Conservation (phyloP, 306 rosid genomes). For the Morella rubra region DNA sequence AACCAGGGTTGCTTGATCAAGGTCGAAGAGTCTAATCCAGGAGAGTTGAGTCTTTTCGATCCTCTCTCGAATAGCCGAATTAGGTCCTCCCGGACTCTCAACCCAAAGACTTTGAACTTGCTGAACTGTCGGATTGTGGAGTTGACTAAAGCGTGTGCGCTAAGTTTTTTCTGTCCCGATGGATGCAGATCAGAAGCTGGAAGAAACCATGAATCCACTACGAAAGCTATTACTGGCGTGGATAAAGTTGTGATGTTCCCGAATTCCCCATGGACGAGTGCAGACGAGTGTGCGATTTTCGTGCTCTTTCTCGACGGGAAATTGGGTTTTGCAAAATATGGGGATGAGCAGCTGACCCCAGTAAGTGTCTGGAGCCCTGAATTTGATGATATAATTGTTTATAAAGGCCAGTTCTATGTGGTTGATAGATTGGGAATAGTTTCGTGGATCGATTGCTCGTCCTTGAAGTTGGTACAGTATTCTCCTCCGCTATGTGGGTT, state of each 20-base stretch:
- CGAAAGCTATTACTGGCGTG: not conserved
- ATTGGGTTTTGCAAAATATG: conserved; percentile 11
- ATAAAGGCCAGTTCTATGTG: too few species aligned
- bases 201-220: too few species aligned
- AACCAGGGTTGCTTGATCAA: conserved; percentile 31
- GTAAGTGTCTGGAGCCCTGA: too few species aligned
- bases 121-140: conserved; percentile 24
- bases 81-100: not conserved
- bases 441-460: too few species aligned
- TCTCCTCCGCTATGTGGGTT: too few species aligned
- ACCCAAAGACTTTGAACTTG: conserved; percentile 13
- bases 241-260: conserved; percentile 22
- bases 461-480: too few species aligned
- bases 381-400: too few species aligned
- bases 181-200: too few species aligned
- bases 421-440: too few species aligned
- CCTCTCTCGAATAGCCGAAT: conserved; percentile 6
- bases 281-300: not conserved
- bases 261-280: not conserved
- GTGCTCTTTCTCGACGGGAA: not conserved
- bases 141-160: conserved; percentile 3
- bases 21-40: not conserved
- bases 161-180: too few species aligned
- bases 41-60: conserved; percentile 5
- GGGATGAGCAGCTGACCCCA: conserved; percentile 10